Percentiles rank a stretch among this genome's conserved stretches.
These are phyloP conservation scores for Pestalotiopsis sp. DNA, from an alignment of 2,329 filamentous ascomycete species.

Conservation along the genomic window DNA sequence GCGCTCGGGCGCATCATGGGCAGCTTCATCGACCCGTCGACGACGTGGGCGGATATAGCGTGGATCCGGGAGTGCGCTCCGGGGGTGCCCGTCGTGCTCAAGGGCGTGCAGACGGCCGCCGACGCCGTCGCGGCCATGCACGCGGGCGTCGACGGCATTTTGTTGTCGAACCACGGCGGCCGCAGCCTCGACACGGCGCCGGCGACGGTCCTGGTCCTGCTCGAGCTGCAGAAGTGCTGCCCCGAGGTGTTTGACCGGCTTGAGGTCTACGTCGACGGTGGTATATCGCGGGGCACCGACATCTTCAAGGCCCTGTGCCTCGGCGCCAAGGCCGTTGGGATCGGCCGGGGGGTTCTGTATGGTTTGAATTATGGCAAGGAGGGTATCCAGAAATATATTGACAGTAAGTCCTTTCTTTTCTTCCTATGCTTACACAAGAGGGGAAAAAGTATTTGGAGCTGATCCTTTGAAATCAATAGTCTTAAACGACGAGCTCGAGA, in stretches of 20 bases:
- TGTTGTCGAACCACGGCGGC: constrained; percentile 73
- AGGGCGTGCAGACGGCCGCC: constrained; percentile 68
- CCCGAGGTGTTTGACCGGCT: constrained; percentile 61
- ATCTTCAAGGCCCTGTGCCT: constrained; percentile 68
- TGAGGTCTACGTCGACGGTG: constrained; percentile 67
- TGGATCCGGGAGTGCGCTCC: constrained; percentile 63
- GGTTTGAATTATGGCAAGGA: constrained; percentile 63
- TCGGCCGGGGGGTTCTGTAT: constrained; percentile 64
- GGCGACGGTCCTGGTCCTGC: constrained; percentile 57
- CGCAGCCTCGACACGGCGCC: constrained; percentile 53
- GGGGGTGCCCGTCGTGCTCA: constrained; percentile 61
- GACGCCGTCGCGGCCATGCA: constrained; percentile 65
- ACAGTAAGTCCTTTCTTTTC: constrained; percentile 42
- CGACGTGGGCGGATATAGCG: constrained; percentile 65
- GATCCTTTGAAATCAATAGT: constrained; percentile 27
- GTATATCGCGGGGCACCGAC: constrained; percentile 65
- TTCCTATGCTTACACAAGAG: no score
- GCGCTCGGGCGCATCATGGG: constrained; percentile 58
- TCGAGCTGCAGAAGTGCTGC: constrained; percentile 64
- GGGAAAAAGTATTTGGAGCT: not conserved
- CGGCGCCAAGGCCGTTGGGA: constrained; percentile 63
- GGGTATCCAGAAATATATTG: constrained; percentile 53
- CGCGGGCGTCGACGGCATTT: constrained; percentile 65
- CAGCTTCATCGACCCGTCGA: constrained; percentile 55
- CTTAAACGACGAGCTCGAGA: constrained; percentile 62